Evolutionary conservation across 176 grass and related monocot species (phyloP).

Genomic region (Oryza meridionalis): DNA sequence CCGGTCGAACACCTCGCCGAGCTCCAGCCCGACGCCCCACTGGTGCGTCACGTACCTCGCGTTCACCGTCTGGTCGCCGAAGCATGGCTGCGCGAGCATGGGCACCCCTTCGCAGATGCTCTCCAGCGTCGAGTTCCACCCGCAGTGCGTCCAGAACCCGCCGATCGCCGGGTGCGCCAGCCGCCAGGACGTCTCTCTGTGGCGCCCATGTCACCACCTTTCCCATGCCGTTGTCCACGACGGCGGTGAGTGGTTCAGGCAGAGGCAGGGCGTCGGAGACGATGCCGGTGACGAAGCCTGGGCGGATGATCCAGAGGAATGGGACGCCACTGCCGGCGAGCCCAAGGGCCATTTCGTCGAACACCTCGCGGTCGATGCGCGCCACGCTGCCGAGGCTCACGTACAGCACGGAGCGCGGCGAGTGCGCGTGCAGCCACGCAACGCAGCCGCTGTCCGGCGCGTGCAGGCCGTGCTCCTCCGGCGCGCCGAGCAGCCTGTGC

Average conservation of each 20-base stretch:
- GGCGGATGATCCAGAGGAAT: conserved; percentile 56
- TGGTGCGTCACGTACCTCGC: conserved; percentile 46
- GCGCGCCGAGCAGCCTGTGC: background rate
- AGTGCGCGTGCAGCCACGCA: conserved; percentile 39
- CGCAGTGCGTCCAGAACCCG: conserved; percentile 46
- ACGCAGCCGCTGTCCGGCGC: conserved; percentile 41
- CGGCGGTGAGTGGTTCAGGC: background rate
- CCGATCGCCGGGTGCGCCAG: conserved; percentile 22
- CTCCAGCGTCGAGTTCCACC: conserved; percentile 47
- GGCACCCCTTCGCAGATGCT: conserved; percentile 34
- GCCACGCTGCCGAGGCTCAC: conserved; percentile 43
- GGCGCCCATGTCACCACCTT: conserved; percentile 46
- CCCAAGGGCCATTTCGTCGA: conserved; percentile 43
- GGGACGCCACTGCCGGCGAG: conserved; percentile 19
- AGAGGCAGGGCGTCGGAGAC: background rate
- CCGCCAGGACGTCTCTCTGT: conserved; percentile 40
- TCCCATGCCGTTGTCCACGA: background rate
- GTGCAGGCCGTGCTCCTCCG: background rate
- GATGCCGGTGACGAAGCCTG: background rate
- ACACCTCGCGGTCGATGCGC: background rate
- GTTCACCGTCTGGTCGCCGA: conserved; percentile 42
- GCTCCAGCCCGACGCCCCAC: conserved; percentile 36
- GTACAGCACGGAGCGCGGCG: conserved; percentile 42
- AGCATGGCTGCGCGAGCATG: conserved; percentile 41
- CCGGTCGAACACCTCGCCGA: conserved; percentile 9